Base-by-base conservation (phyloP, 2,329 filamentous ascomycete species). In the Tolypocladium ophioglossoides region DNA sequence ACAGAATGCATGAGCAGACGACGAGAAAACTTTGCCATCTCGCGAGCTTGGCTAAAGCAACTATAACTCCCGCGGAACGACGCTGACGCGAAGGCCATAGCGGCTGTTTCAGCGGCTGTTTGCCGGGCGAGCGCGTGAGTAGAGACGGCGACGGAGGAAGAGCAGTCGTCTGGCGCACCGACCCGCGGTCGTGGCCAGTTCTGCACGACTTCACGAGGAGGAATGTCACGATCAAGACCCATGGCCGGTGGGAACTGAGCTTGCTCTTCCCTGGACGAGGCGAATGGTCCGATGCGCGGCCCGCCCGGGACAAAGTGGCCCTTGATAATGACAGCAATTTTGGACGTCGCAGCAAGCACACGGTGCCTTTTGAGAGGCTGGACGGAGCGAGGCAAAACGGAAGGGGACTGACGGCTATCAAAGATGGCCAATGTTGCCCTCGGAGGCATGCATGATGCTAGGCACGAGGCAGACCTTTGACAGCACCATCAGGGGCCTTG, bases 1-100 rank as follows among this genome's bases (percentile, higher is more conserved):
- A 32, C 57, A 59, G 59, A 58, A 58, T 59, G 58, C 61, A 63
- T 56, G 59, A 63, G 57, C 61, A 63, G 60, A 59, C 61, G 63
- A 65, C 62, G 51, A 48, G 60, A 59, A 53, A 56, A 58, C 54
- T 56, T 64, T 64, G 64, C 59, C 55, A 58, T 56, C 55, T 49
- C 39, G 22, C 12, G 34, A 47, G 20, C 34, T 27, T 20, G 14
- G 38, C 39, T 32, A 16, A 27, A 44, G 50, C 50, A 18, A 16
- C 30, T 14, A 48, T 18, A 20, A 34, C 27, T 20, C 37, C 38
- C 37, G 38, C 38, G 50, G 16, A 50, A 50, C 48, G 48, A n/a
- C 35, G 27, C 35, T 49, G 30, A 38, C 51, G 44, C 44, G 32
- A 49, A 49, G 46, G 18, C 52, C 16, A 14, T 44, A 27, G 35